A percentile compares a stretch with the other conserved stretches of the same genome.
Conservation (phyloP, 1,284 basidiomycete genomes). For the Naganishia sp. region DNA sequence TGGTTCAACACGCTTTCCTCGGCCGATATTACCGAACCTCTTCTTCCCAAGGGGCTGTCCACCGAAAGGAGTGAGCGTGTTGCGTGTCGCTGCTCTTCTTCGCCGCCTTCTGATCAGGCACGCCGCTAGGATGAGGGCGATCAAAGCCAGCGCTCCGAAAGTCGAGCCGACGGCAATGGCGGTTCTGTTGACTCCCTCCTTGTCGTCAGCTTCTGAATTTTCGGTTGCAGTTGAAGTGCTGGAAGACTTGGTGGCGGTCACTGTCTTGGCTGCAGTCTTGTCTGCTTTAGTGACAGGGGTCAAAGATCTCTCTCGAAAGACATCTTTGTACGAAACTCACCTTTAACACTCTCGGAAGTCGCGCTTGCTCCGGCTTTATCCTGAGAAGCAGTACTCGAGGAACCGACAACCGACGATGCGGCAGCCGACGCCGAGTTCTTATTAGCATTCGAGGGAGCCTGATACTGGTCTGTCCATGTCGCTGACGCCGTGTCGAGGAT, state of each 20-base stretch:
- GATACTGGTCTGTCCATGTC: background rate
- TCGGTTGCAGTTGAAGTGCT: background rate
- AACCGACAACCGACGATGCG: background rate
- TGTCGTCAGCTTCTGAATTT: background rate
- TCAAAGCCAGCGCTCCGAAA: slow-evolving; percentile 32
- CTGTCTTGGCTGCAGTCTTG: background rate
- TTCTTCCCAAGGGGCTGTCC: slow-evolving; percentile 3
- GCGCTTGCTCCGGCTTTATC: background rate
- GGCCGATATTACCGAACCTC: background rate
- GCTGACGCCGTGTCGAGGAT: slow-evolving; percentile 33
- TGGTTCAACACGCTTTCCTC: background rate
- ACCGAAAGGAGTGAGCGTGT: slow-evolving; percentile 5
- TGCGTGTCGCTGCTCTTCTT: background rate
- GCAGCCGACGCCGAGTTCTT: background rate
- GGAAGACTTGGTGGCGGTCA: background rate
- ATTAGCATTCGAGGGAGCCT: background rate
- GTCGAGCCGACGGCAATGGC: slow-evolving; percentile 37
- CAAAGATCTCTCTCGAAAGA: background rate
- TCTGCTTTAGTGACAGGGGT: background rate
- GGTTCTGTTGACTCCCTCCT: slow-evolving; percentile 1
- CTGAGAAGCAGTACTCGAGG: background rate
- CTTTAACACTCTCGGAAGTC: background rate
- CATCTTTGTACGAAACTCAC: background rate
- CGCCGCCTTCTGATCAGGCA: background rate
- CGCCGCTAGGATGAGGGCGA: slow-evolving; percentile 1